phyloP scores from a whole-genome alignment of 192 early-diverging fungal genomes.

The Umbelopsis isabellina region DNA sequence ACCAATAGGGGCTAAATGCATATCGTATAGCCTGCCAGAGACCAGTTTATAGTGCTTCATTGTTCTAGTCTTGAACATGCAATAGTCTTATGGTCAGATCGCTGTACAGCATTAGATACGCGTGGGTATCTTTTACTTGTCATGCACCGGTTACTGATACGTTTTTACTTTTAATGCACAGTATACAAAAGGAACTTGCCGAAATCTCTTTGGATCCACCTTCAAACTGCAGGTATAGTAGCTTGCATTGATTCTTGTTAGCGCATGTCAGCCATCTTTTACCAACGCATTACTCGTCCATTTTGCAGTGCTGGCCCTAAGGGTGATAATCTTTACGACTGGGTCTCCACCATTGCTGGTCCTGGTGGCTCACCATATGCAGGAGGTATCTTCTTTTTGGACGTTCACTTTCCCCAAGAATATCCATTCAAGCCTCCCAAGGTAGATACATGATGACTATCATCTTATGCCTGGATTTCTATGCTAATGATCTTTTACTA shows the following conservation, averaged over 20 bases:
- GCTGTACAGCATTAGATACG: background rate
- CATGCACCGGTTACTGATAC: slow-evolving; percentile 21
- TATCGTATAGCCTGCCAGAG: no score
- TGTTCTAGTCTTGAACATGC: background rate
- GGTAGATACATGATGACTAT: slow-evolving; percentile 40
- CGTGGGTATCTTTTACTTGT: slow-evolving; percentile 13
- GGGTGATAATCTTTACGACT: slow-evolving; percentile 95
- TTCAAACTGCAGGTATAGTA: slow-evolving; percentile 77
- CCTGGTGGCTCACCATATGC: slow-evolving; percentile 89
- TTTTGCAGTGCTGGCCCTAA: slow-evolving; percentile 86
- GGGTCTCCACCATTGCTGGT: slow-evolving; percentile 93
- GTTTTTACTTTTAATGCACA: slow-evolving; percentile 31
- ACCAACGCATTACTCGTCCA: no score
- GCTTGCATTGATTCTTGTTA: background rate
- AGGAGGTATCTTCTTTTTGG: slow-evolving; percentile 91
- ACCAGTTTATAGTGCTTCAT: background rate
- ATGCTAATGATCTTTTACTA: slow-evolving; percentile 24
- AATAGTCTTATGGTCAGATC: no score
- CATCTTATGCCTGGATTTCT: background rate
- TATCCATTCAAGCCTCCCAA: slow-evolving; percentile 98
- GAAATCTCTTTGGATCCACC: slow-evolving; percentile 96
- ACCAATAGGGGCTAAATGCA: background rate
- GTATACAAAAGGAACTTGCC: slow-evolving; percentile 96
- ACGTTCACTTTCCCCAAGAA: slow-evolving; percentile 89
- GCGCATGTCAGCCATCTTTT: background rate